These are phyloP conservation scores for Neopestalotiopsis clavispora DNA, from an alignment of 2,329 filamentous ascomycete genomes.

Conservation along the genomic window DNA sequence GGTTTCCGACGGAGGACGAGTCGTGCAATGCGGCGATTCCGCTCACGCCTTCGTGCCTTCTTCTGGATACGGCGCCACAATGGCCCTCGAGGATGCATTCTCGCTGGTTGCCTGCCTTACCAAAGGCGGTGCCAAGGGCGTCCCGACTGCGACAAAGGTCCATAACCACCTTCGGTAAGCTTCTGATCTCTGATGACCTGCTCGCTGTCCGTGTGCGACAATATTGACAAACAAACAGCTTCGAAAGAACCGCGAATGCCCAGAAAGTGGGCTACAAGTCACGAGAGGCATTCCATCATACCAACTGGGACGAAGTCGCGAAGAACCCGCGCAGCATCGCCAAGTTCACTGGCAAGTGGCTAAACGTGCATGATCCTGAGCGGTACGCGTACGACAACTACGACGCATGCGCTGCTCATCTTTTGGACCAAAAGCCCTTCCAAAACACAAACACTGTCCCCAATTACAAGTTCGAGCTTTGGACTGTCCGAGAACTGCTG, in stretches of 20 bases:
- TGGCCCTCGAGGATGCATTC: conserved; percentile 40
- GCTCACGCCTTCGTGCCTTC: conserved; percentile 41
- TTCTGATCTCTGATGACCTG: background rate
- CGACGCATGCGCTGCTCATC: conserved; percentile 25
- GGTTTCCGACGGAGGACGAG: conserved; percentile 32
- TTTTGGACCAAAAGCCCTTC: conserved; percentile 30
- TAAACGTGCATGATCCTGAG: conserved; percentile 34
- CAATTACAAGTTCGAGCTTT: conserved; percentile 32
- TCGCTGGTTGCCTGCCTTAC: conserved; percentile 35
- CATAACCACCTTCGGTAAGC: background rate
- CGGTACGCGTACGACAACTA: conserved; percentile 35
- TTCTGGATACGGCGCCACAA: conserved; percentile 37
- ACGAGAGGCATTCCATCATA: conserved; percentile 25
- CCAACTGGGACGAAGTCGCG: conserved; percentile 22
- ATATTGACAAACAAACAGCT: background rate
- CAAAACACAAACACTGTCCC: conserved; percentile 35
- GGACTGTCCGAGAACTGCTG: conserved; percentile 29
- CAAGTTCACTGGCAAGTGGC: conserved; percentile 26
- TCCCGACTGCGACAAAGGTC: background rate
- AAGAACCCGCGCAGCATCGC: conserved; percentile 19
- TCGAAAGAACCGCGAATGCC: conserved; percentile 27
- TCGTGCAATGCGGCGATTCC: conserved; percentile 39
- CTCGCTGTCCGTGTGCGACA: background rate
- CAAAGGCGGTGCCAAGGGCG: conserved; percentile 23
- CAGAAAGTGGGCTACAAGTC: conserved; percentile 28